Conservation (phyloP, 176 grass and related monocot species). For the Paspalum vaginatum region DNA sequence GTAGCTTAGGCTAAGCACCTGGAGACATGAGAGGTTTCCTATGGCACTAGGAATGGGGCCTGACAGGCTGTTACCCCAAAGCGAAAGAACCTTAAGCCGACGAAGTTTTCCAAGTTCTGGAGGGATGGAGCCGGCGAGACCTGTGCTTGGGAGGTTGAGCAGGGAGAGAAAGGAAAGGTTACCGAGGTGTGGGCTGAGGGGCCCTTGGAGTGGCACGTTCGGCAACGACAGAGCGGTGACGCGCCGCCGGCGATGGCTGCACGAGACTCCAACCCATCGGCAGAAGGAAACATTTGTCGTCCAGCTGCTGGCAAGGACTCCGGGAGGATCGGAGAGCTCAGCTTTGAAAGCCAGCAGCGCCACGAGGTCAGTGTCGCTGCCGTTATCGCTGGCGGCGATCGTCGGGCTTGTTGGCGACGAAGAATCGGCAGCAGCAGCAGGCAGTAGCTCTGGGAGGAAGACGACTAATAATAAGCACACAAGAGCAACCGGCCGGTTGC, state of each 20-base stretch:
- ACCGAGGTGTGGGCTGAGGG: neutral
- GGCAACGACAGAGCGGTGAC: neutral
- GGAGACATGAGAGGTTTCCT: conserved; percentile 17
- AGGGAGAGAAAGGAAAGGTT: no score
- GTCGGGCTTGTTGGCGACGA: no score
- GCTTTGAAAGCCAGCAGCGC: neutral
- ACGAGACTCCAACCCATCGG: neutral
- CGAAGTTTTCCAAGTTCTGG: no score
- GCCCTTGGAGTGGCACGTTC: neutral
- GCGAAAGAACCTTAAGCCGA: no score
- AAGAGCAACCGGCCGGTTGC: no score
- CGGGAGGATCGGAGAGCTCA: neutral
- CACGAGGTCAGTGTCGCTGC: neutral
- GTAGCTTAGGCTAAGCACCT: neutral
- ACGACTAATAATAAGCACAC: no score
- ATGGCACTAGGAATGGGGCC: no score
- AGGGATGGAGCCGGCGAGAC: neutral
- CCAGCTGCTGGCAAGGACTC: neutral
- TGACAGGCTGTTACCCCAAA: no score
- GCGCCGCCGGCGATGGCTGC: neutral
- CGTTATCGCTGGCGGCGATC: no score
- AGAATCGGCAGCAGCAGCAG: no score
- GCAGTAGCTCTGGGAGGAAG: no score
- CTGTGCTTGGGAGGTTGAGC: no score
- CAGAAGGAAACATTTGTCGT: neutral